phyloP scores from a whole-genome alignment of 768 basidiomycete species.

The Termitomyces sp. region DNA sequence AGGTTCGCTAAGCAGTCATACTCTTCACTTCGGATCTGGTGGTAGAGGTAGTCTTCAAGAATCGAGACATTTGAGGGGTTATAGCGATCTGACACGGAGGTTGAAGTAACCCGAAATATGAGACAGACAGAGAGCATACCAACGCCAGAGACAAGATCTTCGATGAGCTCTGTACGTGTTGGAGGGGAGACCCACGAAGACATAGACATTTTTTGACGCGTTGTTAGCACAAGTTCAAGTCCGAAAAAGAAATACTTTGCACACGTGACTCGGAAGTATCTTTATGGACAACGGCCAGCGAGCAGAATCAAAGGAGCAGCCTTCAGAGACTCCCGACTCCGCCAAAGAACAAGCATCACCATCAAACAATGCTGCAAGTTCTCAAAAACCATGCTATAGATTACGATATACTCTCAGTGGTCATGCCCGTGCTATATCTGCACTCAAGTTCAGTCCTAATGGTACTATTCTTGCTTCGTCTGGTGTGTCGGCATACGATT shows the following conservation, averaged over 20 bases:
- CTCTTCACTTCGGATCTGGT: slow-evolving; percentile 86
- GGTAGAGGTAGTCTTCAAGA: slow-evolving; percentile 94
- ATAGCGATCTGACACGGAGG: slow-evolving; percentile 70
- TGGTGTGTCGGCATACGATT: slow-evolving; percentile 45
- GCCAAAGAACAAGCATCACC: background rate
- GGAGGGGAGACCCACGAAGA: slow-evolving; percentile 69
- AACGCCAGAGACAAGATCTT: slow-evolving; percentile 86
- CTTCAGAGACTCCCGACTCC: background rate
- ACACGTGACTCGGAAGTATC: slow-evolving; percentile 13
- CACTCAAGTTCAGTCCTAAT: slow-evolving; percentile 85
- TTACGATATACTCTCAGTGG: slow-evolving; percentile 65
- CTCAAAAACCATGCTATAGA: slow-evolving; percentile 44
- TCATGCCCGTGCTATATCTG: slow-evolving; percentile 79
- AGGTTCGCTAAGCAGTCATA: slow-evolving; percentile 96
- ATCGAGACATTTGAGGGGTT: slow-evolving; percentile 92
- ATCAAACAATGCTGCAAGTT: background rate
- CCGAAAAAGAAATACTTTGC: slow-evolving; percentile 21
- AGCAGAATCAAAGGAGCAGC: background rate
- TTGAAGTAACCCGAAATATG: slow-evolving; percentile 2
- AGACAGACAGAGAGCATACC: slow-evolving; percentile 42
- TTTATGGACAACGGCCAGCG: slow-evolving; percentile 4
- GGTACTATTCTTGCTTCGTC: slow-evolving; percentile 78
- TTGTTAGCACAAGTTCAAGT: background rate
- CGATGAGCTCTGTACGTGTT: slow-evolving; percentile 81
- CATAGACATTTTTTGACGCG: slow-evolving; percentile 46